Conservation (phyloP, 2,329 filamentous ascomycete genomes). For the Pseudogymnoascus sp. region DNA sequence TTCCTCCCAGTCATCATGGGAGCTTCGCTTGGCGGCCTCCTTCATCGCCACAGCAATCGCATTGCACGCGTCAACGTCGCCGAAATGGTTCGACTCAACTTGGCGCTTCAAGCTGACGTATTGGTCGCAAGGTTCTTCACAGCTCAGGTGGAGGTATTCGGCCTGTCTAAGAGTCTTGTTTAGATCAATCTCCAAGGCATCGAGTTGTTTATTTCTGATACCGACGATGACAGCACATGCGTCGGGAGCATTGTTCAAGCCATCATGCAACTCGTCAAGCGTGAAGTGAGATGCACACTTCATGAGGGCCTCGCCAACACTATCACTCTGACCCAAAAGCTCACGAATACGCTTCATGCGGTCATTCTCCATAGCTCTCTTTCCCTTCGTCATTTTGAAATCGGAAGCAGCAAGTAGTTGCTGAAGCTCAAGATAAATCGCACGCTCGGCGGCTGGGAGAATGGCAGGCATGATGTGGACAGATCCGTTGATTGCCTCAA, state of each 20-base stretch:
- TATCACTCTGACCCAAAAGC: conserved; percentile 36
- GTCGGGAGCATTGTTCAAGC: conserved; percentile 23
- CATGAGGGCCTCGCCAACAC: conserved; percentile 45
- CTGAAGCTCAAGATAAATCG: conserved; percentile 46
- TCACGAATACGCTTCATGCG: conserved; percentile 34
- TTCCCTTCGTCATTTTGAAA: conserved; percentile 32
- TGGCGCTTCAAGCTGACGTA: conserved; percentile 23
- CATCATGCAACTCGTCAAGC: conserved; percentile 23
- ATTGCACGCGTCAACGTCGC: conserved; percentile 9
- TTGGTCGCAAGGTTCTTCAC: conserved; percentile 19
- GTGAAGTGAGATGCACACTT: conserved; percentile 36
- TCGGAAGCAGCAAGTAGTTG: conserved; percentile 43
- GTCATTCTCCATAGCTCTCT: conserved; percentile 30
- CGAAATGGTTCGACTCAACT: conserved; percentile 1
- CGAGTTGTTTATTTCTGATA: conserved; percentile 22
- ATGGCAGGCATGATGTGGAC: conserved; percentile 37
- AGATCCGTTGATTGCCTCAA: conserved; percentile 36
- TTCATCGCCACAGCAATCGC: background rate
- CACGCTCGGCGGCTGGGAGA: conserved; percentile 39
- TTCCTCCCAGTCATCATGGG: conserved; percentile 24
- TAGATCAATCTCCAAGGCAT: conserved; percentile 21
- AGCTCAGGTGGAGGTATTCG: conserved; percentile 25
- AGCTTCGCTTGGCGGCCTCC: conserved; percentile 16
- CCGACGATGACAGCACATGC: conserved; percentile 29
- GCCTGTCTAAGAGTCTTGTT: conserved; percentile 21